Evolutionary conservation across 306 rosid species (phyloP).

Genomic region (Rubus parviflorus): DNA sequence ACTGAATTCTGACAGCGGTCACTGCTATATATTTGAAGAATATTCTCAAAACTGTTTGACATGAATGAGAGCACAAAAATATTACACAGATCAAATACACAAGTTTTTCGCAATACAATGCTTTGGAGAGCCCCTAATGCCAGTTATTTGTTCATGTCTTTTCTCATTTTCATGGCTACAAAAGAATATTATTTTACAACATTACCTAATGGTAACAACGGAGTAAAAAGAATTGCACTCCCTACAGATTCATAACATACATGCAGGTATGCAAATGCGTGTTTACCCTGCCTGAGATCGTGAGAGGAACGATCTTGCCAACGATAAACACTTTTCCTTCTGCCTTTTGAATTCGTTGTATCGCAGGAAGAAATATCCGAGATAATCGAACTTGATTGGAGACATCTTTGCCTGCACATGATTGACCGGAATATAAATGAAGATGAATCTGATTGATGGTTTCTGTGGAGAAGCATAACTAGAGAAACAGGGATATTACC

Average conservation of each 20-base stretch:
- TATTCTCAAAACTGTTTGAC: background rate
- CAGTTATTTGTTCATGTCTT: slow-evolving; percentile 23
- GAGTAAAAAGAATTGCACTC: slow-evolving; percentile 18
- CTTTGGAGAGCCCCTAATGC: background rate
- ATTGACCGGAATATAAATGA: slow-evolving; percentile 6
- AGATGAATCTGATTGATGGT: background rate
- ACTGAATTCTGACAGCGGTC: background rate
- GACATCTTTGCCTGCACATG: slow-evolving; percentile 71
- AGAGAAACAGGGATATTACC: slow-evolving; percentile 47
- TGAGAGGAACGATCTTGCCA: slow-evolving; percentile 56
- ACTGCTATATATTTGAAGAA: background rate
- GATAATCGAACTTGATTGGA: slow-evolving; percentile 73
- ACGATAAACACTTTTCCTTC: slow-evolving; percentile 45
- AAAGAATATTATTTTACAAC: slow-evolving; percentile 31
- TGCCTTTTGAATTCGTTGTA: slow-evolving; percentile 69
- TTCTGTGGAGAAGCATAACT: slow-evolving; percentile 9
- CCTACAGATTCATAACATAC: slow-evolving; percentile 15
- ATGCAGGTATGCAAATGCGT: background rate
- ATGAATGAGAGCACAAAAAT: background rate
- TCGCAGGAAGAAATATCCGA: slow-evolving; percentile 76
- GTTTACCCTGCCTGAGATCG: slow-evolving; percentile 27
- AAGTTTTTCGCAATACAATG: background rate
- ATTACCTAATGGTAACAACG: slow-evolving; percentile 19
- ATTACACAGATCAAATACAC: slow-evolving; percentile 14
- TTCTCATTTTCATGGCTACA: slow-evolving; percentile 24